Evolutionary conservation across 805 yeast genomes (phyloP).

Genomic region (Barnettozyma sucrosica): DNA sequence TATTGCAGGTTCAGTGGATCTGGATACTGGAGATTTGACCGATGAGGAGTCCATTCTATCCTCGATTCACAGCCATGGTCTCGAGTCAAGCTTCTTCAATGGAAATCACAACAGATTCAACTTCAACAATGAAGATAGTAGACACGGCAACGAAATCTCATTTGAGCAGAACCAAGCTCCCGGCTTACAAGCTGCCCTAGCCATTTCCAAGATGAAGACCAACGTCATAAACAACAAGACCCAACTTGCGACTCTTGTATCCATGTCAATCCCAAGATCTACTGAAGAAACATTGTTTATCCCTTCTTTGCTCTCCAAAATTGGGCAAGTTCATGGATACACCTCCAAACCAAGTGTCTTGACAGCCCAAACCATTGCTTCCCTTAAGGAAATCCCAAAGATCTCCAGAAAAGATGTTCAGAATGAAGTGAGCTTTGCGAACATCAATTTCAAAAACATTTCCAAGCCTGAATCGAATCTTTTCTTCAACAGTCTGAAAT

Average conservation of each 20-base stretch:
- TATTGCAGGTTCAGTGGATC: constrained; percentile 54
- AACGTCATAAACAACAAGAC: constrained; percentile 27
- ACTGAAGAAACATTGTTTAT: constrained; percentile 74
- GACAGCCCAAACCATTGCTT: constrained; percentile 66
- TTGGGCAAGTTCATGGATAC: constrained; percentile 68
- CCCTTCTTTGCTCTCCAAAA: constrained; percentile 63
- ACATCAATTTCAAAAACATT: constrained; percentile 34
- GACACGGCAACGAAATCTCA: constrained; percentile 30
- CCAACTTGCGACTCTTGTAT: constrained; percentile 52
- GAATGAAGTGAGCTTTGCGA: constrained; percentile 25
- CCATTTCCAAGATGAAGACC: constrained; percentile 51
- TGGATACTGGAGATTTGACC: constrained; percentile 41
- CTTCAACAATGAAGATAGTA: background rate
- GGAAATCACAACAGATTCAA: background rate
- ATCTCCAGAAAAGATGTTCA: constrained; percentile 10
- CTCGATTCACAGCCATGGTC: constrained; percentile 9
- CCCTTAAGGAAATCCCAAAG: constrained; percentile 48
- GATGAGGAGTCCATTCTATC: constrained; percentile 38
- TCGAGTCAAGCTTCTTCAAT: background rate
- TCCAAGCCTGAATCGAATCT: constrained; percentile 36
- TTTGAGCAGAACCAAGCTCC: constrained; percentile 70
- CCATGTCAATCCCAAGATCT: constrained; percentile 68
- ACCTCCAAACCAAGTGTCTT: constrained; percentile 63
- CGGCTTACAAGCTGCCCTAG: constrained; percentile 64
- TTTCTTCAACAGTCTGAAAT: constrained; percentile 38